These are phyloP conservation scores for Trifolium dubium DNA, from an alignment of 306 rosid genomes.

Conservation along the genomic window DNA sequence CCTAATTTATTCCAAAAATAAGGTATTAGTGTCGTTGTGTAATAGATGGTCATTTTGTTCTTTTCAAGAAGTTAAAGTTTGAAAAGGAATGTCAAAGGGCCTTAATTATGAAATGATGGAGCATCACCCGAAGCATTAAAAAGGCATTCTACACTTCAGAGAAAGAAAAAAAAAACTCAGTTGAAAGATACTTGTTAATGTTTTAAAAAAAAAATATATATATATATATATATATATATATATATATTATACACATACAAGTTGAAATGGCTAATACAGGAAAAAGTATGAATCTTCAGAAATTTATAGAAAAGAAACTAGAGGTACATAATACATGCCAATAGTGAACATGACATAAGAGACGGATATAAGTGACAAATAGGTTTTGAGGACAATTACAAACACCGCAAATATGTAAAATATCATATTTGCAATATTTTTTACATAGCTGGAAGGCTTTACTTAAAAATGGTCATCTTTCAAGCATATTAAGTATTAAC, in stretches of 20 bases:
- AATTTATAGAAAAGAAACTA: neutral
- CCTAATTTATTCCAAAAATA: too few relatives aligned
- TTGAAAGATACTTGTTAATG: too few relatives aligned
- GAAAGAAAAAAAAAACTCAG: too few relatives aligned
- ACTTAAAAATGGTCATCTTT: neutral
- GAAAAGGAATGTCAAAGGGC: too few relatives aligned
- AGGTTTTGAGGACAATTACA: conserved; percentile 2
- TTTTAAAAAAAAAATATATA: too few relatives aligned
- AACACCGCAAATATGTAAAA: conserved; percentile 5
- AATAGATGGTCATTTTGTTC: too few relatives aligned
- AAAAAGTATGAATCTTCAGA: conserved; percentile 1
- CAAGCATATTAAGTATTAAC: neutral
- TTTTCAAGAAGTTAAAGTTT: too few relatives aligned
- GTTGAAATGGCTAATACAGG: conserved; percentile 1
- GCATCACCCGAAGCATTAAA: too few relatives aligned
- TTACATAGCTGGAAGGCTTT: neutral
- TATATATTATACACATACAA: neutral
- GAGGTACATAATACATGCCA: neutral
- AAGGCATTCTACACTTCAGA: too few relatives aligned
- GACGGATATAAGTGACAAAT: conserved; percentile 3
- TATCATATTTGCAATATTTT: conserved; percentile 6
- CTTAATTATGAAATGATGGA: too few relatives aligned
- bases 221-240: too few relatives aligned
- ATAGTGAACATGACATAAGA: neutral
- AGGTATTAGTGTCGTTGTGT: too few relatives aligned